A percentile compares a stretch with the other conserved stretches of the same genome.
phyloP scores from a whole-genome alignment of 108 stramenopile genomes.

The Fistulifera pelliculosa region DNA sequence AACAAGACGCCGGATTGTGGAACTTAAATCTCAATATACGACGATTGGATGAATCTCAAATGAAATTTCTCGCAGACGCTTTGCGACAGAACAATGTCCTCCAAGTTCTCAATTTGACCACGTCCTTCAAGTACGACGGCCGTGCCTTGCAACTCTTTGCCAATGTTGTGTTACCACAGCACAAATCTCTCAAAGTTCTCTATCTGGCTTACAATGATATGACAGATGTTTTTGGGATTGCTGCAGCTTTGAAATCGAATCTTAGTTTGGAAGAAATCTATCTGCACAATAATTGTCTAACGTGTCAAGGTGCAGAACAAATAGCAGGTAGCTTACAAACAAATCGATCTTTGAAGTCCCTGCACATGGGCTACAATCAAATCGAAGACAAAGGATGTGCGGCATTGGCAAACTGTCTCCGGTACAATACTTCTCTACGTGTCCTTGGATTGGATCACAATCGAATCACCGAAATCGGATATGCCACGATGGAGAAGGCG shows the following conservation, averaged over 20 bases:
- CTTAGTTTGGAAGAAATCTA: conserved; percentile 24
- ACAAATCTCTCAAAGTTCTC: conserved; percentile 17
- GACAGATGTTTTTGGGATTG: conserved; percentile 9
- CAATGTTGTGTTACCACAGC: conserved; percentile 9
- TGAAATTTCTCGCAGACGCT: conserved; percentile 15
- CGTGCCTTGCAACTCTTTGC: conserved; percentile 8
- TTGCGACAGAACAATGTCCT: conserved; percentile 20
- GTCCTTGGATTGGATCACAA: conserved; percentile 36
- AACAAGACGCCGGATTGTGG: conserved; percentile 8
- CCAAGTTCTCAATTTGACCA: conserved; percentile 26
- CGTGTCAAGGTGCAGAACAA: conserved; percentile 14
- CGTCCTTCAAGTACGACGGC: conserved; percentile 7
- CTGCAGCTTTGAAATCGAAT: conserved; percentile 11
- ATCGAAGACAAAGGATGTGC: conserved; percentile 36
- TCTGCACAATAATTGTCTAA: conserved; percentile 42
- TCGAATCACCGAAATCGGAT: not conserved
- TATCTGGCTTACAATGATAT: conserved; percentile 37
- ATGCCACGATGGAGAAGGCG: not conserved
- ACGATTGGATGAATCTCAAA: conserved; percentile 16
- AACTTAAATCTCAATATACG: conserved; percentile 45
- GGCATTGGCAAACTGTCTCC: conserved; percentile 19
- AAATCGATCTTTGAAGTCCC: conserved; percentile 21
- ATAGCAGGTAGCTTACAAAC: conserved; percentile 25
- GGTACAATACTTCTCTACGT: conserved; percentile 20
- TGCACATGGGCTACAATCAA: conserved; percentile 36